Evolutionary conservation across 768 basidiomycete genomes (phyloP), one percentile per base, ranked within the genome.

Genomic region (Boletus fagicola): DNA sequence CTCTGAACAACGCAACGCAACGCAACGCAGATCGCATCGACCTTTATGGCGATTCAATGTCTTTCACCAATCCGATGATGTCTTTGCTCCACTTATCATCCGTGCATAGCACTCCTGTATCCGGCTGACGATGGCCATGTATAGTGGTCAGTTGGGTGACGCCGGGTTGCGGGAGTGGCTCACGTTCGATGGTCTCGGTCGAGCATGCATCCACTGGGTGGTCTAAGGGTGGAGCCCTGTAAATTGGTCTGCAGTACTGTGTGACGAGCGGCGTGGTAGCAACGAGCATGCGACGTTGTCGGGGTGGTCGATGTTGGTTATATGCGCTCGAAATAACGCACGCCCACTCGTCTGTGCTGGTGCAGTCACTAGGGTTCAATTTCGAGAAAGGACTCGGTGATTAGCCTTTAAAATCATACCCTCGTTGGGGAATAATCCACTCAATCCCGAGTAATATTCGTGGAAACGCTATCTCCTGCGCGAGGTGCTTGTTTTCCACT

Each of bases 91-190:
- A 30, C 45, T 30, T 44, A 38, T 56, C 49, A 45, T 51, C 5
- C 36, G 60, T 61, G 49, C 60, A 56, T 30, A 61, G 60, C 60
- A 57, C 33, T 8, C 46, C 26, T 22, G 33, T 24, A 20, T 39
- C 45, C 20, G 36, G 53, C 60, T 51, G 60, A 61, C 39, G 45
- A 26, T 7, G 22, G 18, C 12, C 53, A 55, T 1, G 15, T 22
- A 33, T n/a, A 1, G 39, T 42, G 54, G 42, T 24, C 31, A 16
- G 49, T 50, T 39, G 61, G 28, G 62, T 53, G 60, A 62, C 16
- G 60, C 42, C 5, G n/a, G 52, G 16, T 42, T 24, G 33, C 20
- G 16, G 22, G 51, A 20, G 60, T 62, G 55, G 61, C 56, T 62
- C 61, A 62, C 61, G 30, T 42, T 28, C 28, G 10, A 62, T n/a